These are phyloP conservation scores for Alopecurus myosuroides DNA, from an alignment of 176 grass and related monocot genomes.

Conservation along the genomic window DNA sequence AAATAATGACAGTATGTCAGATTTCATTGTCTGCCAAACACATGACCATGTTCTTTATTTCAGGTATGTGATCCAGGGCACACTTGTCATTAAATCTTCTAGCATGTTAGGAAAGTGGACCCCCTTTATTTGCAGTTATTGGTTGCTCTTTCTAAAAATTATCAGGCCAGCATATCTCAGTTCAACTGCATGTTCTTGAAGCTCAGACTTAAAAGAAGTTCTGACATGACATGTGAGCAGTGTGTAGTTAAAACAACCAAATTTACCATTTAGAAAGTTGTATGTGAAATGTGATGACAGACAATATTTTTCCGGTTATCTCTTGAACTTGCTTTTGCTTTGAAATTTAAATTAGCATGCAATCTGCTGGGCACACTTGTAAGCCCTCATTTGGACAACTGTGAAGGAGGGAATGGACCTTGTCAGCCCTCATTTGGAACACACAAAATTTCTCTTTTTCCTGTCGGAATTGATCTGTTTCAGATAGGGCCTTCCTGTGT, in stretches of 20 bases:
- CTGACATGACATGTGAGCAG: neutral
- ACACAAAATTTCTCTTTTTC: neutral
- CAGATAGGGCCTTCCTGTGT: neutral
- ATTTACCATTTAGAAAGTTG: neutral
- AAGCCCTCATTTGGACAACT: neutral
- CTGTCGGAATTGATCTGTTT: neutral
- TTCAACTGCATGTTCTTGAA: neutral
- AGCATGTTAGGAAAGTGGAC: neutral
- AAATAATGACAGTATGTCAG: conserved; percentile 76
- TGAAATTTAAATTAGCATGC: neutral
- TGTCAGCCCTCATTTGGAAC: neutral
- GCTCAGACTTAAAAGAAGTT: neutral
- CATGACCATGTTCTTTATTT: conserved; percentile 96
- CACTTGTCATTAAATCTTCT: neutral
- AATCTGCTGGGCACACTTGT: neutral
- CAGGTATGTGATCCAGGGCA: conserved; percentile 49
- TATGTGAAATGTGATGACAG: neutral
- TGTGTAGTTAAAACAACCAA: neutral
- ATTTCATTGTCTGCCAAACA: conserved; percentile 90
- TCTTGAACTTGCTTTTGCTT: neutral
- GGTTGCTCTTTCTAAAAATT: conserved; percentile 2
- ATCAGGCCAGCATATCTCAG: neutral
- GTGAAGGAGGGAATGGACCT: too few relatives aligned
- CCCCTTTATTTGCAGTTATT: neutral
- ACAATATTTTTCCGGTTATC: neutral